Evolutionary conservation across 768 basidiomycete genomes (phyloP).

Genomic region (Panellus pusillus): DNA sequence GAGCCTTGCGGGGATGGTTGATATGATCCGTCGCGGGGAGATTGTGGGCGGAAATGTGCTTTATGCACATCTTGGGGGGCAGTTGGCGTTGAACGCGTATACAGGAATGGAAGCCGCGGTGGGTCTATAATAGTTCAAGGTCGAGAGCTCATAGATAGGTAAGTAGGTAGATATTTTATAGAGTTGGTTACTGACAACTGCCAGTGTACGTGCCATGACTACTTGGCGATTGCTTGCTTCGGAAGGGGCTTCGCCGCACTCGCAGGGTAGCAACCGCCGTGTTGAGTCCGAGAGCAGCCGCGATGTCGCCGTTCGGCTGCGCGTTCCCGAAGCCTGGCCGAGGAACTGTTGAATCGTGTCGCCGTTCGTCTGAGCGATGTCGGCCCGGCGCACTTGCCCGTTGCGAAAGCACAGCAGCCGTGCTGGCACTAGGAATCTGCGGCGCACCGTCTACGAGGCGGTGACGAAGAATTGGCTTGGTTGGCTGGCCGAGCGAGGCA

Average conservation of each 20-base stretch:
- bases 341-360: no score
- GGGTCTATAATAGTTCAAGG: neutral
- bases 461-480: no score
- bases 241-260: neutral
- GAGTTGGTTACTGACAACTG: no score
- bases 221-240: no score
- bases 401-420: no score
- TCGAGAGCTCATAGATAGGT: no score
- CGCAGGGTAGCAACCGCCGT: neutral
- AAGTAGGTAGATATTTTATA: no score
- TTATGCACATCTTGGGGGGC: slow-evolving; percentile 27
- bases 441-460: no score
- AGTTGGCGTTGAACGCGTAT: slow-evolving; percentile 23
- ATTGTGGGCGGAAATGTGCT: slow-evolving; percentile 20
- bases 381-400: slow-evolving; percentile 22
- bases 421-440: no score
- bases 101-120: slow-evolving; percentile 21
- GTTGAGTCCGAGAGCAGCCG: slow-evolving; percentile 1
- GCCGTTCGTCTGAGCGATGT: slow-evolving; percentile 21
- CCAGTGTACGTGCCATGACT: no score
- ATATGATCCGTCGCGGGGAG: slow-evolving; percentile 23
- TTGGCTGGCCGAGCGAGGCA: no score
- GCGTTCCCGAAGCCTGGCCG: slow-evolving; percentile 22
- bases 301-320: slow-evolving; percentile 20
- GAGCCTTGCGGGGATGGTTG: slow-evolving; percentile 27